Evolutionary conservation across 129 eudicot species (phyloP), one percentile per base, ranked within the genome.

Genomic region (Arctium minus): DNA sequence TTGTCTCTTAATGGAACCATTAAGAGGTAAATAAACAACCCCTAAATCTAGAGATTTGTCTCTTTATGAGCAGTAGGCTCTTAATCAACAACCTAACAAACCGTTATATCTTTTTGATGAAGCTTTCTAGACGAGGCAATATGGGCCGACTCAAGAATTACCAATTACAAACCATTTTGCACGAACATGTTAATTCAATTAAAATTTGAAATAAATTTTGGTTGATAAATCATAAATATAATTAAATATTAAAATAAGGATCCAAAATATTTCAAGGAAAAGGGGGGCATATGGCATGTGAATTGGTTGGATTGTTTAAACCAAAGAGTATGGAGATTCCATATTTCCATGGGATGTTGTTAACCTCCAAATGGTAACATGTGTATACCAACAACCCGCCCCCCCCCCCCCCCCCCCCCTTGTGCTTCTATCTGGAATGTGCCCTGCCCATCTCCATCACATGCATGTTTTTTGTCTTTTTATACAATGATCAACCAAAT

Each of bases 351-450:
- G 82, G 62, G 68, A 53, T 62, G 75, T 64, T 62, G 75, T 64
- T 82, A 50, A 78, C n/a, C 72, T 73, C 84, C 84, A 72, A 22
- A 74, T 74, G 75, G 75, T 64, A 81, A 39, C 85, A 81, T 81
- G 79, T 81, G 60, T 39, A 29, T 75, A 4, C 6, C n/a, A n/a
- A n/a, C n/a, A n/a, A n/a, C n/a, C n/a, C n/a, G n/a, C n/a, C n/a
- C n/a, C n/a, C n/a, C n/a, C n/a, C n/a, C n/a, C n/a, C n/a, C n/a
- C n/a, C 0, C 36, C 36, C 36, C 36, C 36, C 2, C 68, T 3
- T 35, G 31, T 62, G 37, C 78, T 56, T 68, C 48, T 78, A 76
- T 81, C 27, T 82, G 76, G 76, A 48, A 76, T 69, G 33, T 68
- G 71, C 81, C 76, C 48, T 46, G 27, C 67, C 67, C 29, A 60